Conservation (phyloP, 2,329 filamentous ascomycete genomes). For the Fusarium compactum region DNA sequence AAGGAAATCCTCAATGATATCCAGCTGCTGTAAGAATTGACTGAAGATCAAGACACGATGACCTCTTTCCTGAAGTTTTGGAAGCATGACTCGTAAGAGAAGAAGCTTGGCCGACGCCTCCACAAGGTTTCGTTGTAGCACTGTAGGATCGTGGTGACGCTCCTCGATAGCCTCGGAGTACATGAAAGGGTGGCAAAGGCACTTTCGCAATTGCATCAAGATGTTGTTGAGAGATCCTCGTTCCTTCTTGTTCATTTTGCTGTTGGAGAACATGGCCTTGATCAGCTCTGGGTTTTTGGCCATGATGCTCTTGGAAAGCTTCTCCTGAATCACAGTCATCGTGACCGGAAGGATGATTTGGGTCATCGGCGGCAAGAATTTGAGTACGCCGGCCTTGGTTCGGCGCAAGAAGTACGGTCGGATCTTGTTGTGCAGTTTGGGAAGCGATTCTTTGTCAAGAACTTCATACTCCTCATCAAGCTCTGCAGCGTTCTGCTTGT, state of each 20-base stretch:
- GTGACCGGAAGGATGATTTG: slow-evolving; percentile 97
- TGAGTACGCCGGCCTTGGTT: slow-evolving; percentile 91
- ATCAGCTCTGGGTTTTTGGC: slow-evolving; percentile 91
- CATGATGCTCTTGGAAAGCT: slow-evolving; percentile 92
- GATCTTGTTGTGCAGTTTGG: slow-evolving; percentile 84
- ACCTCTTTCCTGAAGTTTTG: slow-evolving; percentile 85
- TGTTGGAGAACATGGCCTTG: slow-evolving; percentile 82
- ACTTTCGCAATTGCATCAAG: slow-evolving; percentile 93
- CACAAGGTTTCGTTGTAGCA: slow-evolving; percentile 83
- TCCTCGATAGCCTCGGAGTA: slow-evolving; percentile 95
- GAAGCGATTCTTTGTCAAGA: slow-evolving; percentile 86
- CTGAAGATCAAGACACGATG: slow-evolving; percentile 96
- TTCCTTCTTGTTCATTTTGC: slow-evolving; percentile 75
- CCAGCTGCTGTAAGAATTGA: slow-evolving; percentile 89
- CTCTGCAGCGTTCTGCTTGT: slow-evolving; percentile 73
- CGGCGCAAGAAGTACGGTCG: slow-evolving; percentile 77
- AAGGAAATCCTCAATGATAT: slow-evolving; percentile 93
- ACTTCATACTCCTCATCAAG: slow-evolving; percentile 81
- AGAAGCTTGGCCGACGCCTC: slow-evolving; percentile 93
- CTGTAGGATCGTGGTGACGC: slow-evolving; percentile 68
- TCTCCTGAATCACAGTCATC: slow-evolving; percentile 94
- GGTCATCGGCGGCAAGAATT: slow-evolving; percentile 90
- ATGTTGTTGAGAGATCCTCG: slow-evolving; percentile 91
- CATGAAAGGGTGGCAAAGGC: slow-evolving; percentile 94
- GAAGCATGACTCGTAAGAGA: slow-evolving; percentile 85